phyloP scores from a whole-genome alignment of 106 monocot genomes.

The Dendrobium officinale region DNA sequence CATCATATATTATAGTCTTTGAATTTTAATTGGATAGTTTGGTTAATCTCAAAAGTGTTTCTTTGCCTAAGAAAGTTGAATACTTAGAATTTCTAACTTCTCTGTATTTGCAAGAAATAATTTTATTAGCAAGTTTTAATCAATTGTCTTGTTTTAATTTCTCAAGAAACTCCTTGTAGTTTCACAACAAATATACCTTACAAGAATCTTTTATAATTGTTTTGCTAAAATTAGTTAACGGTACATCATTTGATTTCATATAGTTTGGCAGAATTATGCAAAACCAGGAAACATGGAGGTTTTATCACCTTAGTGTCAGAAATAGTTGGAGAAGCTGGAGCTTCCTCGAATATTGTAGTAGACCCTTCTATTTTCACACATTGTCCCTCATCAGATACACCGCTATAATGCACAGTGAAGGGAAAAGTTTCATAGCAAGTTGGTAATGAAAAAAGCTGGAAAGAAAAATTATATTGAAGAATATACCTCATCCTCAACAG shows the following conservation, averaged over 20 bases:
- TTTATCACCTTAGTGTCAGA: slow-evolving; percentile 44
- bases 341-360: slow-evolving; percentile 20
- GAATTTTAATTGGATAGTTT: too few relatives aligned
- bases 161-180: too few relatives aligned
- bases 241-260: neutral
- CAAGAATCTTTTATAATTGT: too few relatives aligned
- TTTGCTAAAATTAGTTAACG: neutral
- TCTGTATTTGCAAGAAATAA: too few relatives aligned
- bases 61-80: too few relatives aligned
- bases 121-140: too few relatives aligned
- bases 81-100: too few relatives aligned
- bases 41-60: too few relatives aligned
- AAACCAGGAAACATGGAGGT: neutral
- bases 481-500: slow-evolving; percentile 61
- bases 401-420: slow-evolving; percentile 24
- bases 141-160: too few relatives aligned
- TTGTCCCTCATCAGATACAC: slow-evolving; percentile 48
- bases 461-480: neutral
- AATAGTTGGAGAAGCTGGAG: slow-evolving; percentile 38
- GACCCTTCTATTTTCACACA: slow-evolving; percentile 61
- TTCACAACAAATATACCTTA: too few relatives aligned
- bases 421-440: neutral
- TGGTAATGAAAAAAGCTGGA: neutral
- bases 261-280: neutral
- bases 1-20: too few relatives aligned